Evolutionary conservation across 2,329 filamentous ascomycete genomes (phyloP), one percentile per base, ranked within the genome.

Genomic region (Xylariaceae sp.): DNA sequence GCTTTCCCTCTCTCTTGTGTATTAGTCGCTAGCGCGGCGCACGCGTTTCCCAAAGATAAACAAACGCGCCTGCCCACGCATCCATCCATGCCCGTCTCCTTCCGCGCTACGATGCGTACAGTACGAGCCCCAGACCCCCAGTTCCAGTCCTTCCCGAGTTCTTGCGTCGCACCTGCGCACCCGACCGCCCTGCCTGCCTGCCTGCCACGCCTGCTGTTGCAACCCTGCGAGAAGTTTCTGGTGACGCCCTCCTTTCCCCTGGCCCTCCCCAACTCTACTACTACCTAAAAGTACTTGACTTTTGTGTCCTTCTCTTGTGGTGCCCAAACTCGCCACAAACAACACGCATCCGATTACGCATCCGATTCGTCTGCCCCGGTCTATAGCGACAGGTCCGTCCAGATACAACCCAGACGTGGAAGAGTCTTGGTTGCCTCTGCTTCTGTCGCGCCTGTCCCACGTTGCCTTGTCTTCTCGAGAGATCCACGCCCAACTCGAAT

Each of bases 251-350:
- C 25, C 13, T 27, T 27, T n/a, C n/a, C n/a, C 25, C 25, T 9
- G 25, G 8, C 13, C 25, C 25, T 27, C 25, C 25, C 25, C 8
- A 27, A 8, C 8, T 9, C 13, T 27, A 6, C 21, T 12, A 8
- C 21, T 23, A 23, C 21, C 21, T 12, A n/a, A n/a, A n/a, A n/a
- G n/a, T 23, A 8, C 21, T 23, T 23, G 8, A 8, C 8, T 23
- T 12, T 8, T 23, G 8, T 23, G 8, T 12, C 12, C 12, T 12
- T 23, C 12, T 12, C 8, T 12, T 12, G 8, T 23, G 21, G 21
- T 12, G 12, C 21, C 13, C 13, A 29, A 31, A 19, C 17, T 31
- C 18, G 29, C 29, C 29, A 31, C 29, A 31, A 31, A 31, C 29
- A 31, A 19, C 29, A 19, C 17, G n/a, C n/a, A n/a, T n/a, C n/a